Conservation (phyloP, 192 early-diverging fungal genomes). For the Coemansia sp. region DNA sequence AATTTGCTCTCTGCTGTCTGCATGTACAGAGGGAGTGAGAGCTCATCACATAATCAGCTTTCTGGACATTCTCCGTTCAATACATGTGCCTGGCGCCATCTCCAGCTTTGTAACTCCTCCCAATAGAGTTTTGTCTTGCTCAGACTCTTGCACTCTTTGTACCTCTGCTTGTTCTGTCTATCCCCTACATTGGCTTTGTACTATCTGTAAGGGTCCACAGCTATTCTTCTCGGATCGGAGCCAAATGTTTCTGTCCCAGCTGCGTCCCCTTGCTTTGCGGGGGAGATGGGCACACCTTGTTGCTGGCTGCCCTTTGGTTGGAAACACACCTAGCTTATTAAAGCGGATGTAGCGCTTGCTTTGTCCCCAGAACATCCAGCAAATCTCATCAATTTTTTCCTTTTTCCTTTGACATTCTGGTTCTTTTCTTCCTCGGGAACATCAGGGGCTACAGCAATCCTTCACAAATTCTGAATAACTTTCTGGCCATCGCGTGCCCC, state of each 20-base stretch:
- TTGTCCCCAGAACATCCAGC: neutral
- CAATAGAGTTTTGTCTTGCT: neutral
- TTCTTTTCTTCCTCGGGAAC: neutral
- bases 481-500: neutral
- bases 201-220: slow-evolving; percentile 7
- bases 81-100: neutral
- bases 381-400: neutral
- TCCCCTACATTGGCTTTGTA: neutral
- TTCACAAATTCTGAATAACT: neutral
- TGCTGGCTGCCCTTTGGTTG: neutral
- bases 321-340: neutral
- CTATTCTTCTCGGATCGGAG: neutral
- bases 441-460: neutral
- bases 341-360: neutral
- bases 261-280: neutral
- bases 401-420: neutral
- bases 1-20: neutral
- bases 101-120: neutral
- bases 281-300: neutral
- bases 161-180: neutral
- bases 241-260: neutral
- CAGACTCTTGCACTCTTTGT: neutral
- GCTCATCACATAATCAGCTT: neutral
- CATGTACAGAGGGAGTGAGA: neutral
- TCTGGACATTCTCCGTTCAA: neutral